A percentile compares a stretch with the other conserved stretches of the same genome.
These are phyloP conservation scores for Phytophthora sp. DNA, from an alignment of 352 stramenopile genomes.

Conservation along the genomic window DNA sequence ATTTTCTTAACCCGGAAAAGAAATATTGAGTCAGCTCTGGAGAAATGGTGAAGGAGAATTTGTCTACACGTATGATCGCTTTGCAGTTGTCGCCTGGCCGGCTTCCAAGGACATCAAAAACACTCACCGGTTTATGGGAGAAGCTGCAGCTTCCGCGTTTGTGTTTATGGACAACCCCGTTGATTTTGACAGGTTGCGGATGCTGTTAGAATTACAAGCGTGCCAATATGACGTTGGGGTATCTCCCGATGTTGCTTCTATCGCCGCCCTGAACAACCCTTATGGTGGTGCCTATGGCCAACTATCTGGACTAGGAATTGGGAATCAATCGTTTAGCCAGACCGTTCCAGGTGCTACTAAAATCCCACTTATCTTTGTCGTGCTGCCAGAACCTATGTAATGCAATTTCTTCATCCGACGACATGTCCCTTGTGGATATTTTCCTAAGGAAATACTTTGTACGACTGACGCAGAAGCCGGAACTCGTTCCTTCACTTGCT, in stretches of 20 bases:
- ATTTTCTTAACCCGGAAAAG: slow-evolving; percentile 17
- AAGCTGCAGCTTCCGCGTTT: background rate
- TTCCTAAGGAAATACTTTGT: slow-evolving; percentile 10
- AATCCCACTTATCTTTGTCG: background rate
- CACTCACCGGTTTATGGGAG: slow-evolving; percentile 1
- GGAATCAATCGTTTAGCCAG: background rate
- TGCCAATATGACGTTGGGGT: background rate
- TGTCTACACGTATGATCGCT: slow-evolving; percentile 4
- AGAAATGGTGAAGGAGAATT: slow-evolving; percentile 11
- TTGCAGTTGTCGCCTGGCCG: slow-evolving; percentile 16
- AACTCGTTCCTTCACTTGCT: slow-evolving; percentile 1
- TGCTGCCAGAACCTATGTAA: slow-evolving; percentile 7
- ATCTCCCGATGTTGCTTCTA: background rate
- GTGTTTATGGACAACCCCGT: slow-evolving; percentile 4
- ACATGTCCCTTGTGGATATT: background rate
- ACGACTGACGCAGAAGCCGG: background rate
- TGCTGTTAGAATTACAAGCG: background rate
- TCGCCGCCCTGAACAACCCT: background rate
- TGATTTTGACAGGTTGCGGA: background rate
- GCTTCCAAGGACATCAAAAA: slow-evolving; percentile 4
- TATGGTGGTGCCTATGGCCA: background rate
- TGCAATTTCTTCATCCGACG: background rate
- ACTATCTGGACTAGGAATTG: background rate
- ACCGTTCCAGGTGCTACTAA: background rate
- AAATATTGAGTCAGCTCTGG: slow-evolving; percentile 8